These are phyloP conservation scores for Lipomyces sp. DNA, from an alignment of 805 yeast genomes.

Conservation along the genomic window DNA sequence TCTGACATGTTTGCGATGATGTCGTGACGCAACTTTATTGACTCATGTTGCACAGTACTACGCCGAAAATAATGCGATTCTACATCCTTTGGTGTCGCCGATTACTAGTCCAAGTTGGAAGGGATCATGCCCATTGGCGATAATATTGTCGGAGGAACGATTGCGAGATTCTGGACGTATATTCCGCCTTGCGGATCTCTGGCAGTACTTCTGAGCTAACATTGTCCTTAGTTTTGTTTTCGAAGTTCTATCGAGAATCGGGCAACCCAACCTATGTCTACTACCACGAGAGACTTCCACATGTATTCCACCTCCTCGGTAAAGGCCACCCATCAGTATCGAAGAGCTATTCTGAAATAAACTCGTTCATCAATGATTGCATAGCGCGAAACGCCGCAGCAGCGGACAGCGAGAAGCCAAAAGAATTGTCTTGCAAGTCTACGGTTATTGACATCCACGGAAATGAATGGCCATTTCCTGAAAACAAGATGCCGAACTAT, in stretches of 20 bases:
- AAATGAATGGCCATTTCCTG: slow-evolving; percentile 19
- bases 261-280: slow-evolving; percentile 26
- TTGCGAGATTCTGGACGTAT: slow-evolving; percentile 28
- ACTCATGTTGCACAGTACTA: slow-evolving; percentile 18
- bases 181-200: not conserved
- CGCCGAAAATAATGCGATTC: slow-evolving; percentile 30
- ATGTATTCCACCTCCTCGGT: slow-evolving; percentile 33
- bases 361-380: slow-evolving; percentile 19
- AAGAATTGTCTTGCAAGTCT: slow-evolving; percentile 12
- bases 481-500: slow-evolving; percentile 8
- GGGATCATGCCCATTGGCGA: slow-evolving; percentile 29
- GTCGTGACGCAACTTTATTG: not conserved
- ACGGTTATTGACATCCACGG: slow-evolving; percentile 16
- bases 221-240: slow-evolving; percentile 13
- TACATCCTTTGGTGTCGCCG: slow-evolving; percentile 36
- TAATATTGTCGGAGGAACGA: slow-evolving; percentile 30
- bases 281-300: slow-evolving; percentile 32
- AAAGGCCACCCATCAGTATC: slow-evolving; percentile 24
- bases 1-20: not conserved
- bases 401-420: slow-evolving; percentile 9
- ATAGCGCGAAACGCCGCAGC: slow-evolving; percentile 7
- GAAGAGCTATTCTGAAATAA: slow-evolving; percentile 15
- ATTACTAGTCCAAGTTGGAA: slow-evolving; percentile 27
- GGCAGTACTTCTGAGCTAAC: not conserved
- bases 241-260: slow-evolving; percentile 26